phyloP scores from a whole-genome alignment of 371 early-diverging fungal species.

The Basidiobolus meristosporus region DNA sequence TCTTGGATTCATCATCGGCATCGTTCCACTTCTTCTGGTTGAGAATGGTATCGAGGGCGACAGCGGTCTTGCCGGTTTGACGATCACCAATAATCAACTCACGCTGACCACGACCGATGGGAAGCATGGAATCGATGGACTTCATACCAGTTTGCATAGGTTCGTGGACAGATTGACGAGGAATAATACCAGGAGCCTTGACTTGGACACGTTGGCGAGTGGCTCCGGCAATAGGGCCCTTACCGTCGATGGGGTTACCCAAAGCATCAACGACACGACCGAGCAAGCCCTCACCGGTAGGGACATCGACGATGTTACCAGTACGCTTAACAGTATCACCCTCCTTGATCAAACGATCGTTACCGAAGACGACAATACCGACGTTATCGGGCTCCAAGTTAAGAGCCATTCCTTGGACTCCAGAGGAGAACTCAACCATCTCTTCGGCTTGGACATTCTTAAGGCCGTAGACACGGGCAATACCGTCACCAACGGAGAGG shows the following conservation, averaged over 20 bases:
- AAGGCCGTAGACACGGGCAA: constrained; percentile 95
- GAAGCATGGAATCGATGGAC: constrained; percentile 95
- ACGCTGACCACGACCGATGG: constrained; percentile 96
- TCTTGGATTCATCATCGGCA: constrained; percentile 66
- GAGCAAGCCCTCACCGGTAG: constrained; percentile 74
- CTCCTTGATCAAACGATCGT: constrained; percentile 93
- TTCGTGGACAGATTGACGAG: constrained; percentile 89
- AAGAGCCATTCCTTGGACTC: constrained; percentile 93
- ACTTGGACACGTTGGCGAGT: constrained; percentile 79
- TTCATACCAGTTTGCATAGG: constrained; percentile 97
- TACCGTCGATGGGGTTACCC: constrained; percentile 95
- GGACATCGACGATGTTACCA: constrained; percentile 91
- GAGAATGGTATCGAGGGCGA: constrained; percentile 86
- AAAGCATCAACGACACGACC: constrained; percentile 94
- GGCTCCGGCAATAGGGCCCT: constrained; percentile 71
- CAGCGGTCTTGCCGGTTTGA: constrained; percentile 94
- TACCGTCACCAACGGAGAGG: constrained; percentile 96
- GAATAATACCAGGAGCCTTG: constrained; percentile 95
- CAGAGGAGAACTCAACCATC: constrained; percentile 96
- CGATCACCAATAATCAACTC: constrained; percentile 97
- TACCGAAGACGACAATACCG: constrained; percentile 96
- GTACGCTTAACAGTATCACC: constrained; percentile 95
- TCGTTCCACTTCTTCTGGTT: constrained; percentile 94
- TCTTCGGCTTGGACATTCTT: constrained; percentile 97
- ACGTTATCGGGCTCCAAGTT: constrained; percentile 95